Conservation (phyloP, 1,284 basidiomycete genomes). For the Heterobasidion irregulare region DNA sequence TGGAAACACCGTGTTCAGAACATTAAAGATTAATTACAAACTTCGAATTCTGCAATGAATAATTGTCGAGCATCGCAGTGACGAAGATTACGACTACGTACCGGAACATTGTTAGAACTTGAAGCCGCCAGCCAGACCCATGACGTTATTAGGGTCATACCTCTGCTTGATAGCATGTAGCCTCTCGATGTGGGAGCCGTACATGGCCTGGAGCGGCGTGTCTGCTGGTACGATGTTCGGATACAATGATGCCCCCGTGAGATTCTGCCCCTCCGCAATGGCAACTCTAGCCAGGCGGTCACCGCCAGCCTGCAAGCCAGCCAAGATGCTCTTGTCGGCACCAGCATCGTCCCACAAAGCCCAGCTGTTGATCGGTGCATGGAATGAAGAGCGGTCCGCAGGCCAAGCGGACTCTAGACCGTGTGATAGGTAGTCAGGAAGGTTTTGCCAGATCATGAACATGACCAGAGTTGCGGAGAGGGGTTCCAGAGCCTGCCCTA, state of each 20-base stretch:
- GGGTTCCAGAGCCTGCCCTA: constrained; percentile 7
- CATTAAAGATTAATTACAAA: no score
- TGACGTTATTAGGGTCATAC: constrained; percentile 15
- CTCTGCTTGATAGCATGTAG: constrained; percentile 11
- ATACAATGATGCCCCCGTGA: constrained; percentile 16
- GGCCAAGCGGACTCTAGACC: constrained; percentile 13
- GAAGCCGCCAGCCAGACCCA: constrained; percentile 17
- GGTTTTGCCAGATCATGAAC: constrained; percentile 4
- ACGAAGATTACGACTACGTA: no score
- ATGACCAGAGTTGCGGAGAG: constrained; percentile 2
- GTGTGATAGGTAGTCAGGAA: constrained; percentile 5
- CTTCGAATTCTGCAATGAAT: no score
- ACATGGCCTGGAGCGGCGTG: constrained; percentile 15
- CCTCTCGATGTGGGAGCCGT: constrained; percentile 13
- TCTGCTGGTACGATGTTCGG: constrained; percentile 18
- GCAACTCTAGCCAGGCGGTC: constrained; percentile 5
- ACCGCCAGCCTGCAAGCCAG: constrained; percentile 6
- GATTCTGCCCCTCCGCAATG: constrained; percentile 13
- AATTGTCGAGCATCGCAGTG: no score
- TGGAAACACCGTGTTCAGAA: no score
- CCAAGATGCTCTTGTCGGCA: constrained; percentile 6
- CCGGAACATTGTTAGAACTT: constrained; percentile 9
- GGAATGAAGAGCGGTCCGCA: constrained; percentile 7
- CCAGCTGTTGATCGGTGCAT: constrained; percentile 11
- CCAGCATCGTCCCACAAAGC: constrained; percentile 8